Evolutionary conservation across 2,329 filamentous ascomycete species (phyloP), one percentile per base, ranked within the genome.

Genomic region (Talaromyces sp.): DNA sequence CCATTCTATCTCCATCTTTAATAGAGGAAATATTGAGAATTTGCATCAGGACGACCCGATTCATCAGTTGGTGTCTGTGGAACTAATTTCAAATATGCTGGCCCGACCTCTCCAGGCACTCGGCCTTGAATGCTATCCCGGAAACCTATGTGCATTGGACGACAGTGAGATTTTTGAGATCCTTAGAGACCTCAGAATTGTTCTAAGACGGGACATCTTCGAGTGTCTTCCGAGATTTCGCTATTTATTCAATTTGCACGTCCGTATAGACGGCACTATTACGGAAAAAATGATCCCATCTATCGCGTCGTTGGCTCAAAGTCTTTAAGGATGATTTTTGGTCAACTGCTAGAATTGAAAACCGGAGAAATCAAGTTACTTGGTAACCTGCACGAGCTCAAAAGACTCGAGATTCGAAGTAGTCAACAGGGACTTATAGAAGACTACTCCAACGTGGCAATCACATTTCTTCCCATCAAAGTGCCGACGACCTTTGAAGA

Each of bases 311-410:
- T 21, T 60, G 24, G 19, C 19, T 10, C 56, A 32, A 41, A 43
- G 31, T 60, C 58, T 27, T 31, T 60, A 19, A 60, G 26, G 19
- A 51, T 60, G 13, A 60, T 60, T 8, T 56, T 60, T 32, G 46
- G 24, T 26, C 29, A 35, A 7, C 5, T 26, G 26, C 24, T n/a
- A 14, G 31, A 27, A 29, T 32, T 60, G 2, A n/a, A 52, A 26
- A 21, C 21, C 1, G 43, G 35, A 17, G 41, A 60, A 17, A n/a
- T 56, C 6, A 53, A 56, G 54, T 24, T 46, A 21, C 41, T 60
- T 24, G 31, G 14, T 11, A 8, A 6, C 27, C 54, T 60, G 14
- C 21, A 3, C 6, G 31, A 31, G 11, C 31, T 60, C 43, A 35
- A 53, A 56, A 19, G 29, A 32, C 54, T 60, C 19, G 58, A 60